A percentile compares a stretch with the other conserved stretches of the same genome.
Evolutionary conservation across 768 basidiomycete species (phyloP).

Genomic region (Asterophora parasitica): DNA sequence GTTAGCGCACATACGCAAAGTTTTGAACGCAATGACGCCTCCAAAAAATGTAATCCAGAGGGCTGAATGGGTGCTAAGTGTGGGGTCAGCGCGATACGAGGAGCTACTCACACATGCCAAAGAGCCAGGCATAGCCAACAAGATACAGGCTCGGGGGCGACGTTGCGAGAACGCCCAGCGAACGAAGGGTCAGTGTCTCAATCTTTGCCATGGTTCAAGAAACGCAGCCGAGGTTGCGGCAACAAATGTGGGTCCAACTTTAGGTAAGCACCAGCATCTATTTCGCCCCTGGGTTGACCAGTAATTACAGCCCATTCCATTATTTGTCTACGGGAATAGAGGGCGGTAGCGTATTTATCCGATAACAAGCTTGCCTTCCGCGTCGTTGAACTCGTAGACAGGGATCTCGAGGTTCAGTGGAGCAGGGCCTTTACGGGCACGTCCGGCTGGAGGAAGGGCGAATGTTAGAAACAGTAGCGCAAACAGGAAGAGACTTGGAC

Average conservation of each 20-base stretch:
- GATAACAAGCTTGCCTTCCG: conserved; percentile 79
- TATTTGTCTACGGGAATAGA: conserved; percentile 24
- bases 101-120: conserved; percentile 60
- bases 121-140: conserved; percentile 56
- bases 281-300: conserved; percentile 4
- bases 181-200: conserved; percentile 31
- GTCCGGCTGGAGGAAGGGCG: conserved; percentile 58
- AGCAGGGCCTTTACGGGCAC: conserved; percentile 93
- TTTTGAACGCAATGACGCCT: conserved; percentile 58
- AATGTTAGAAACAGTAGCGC: conserved; percentile 12
- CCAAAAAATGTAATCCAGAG: conserved; percentile 70
- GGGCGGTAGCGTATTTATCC: conserved; percentile 47
- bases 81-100: background rate
- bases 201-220: conserved; percentile 26
- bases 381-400: conserved; percentile 82
- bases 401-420: conserved; percentile 97
- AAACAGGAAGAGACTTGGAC: conserved; percentile 23
- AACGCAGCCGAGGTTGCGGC: conserved; percentile 1
- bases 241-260: conserved; percentile 7
- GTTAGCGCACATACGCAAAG: conserved; percentile 44
- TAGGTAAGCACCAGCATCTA: conserved; percentile 13
- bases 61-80: conserved; percentile 22
- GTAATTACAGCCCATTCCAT: conserved; percentile 14
- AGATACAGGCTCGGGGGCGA: conserved; percentile 42
- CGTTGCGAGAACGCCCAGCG: conserved; percentile 26